Percentiles rank a stretch among this genome's conserved stretches.
Evolutionary conservation across 352 stramenopile species (phyloP).

Genomic region (Phytopythium ostracodes): DNA sequence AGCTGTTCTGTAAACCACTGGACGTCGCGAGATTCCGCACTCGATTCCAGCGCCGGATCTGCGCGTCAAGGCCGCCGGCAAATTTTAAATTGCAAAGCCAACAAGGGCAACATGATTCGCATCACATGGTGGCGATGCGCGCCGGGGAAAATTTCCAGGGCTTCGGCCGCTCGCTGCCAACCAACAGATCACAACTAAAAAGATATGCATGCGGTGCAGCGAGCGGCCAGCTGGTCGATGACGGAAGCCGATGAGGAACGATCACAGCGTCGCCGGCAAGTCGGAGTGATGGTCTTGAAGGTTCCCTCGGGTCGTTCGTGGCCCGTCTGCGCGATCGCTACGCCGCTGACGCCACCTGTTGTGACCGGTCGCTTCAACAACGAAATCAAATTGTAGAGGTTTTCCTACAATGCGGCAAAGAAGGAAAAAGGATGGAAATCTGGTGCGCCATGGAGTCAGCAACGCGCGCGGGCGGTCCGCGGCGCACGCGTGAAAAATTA

Average conservation of each 20-base stretch:
- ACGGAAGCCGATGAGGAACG: too few species aligned
- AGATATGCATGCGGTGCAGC: neutral
- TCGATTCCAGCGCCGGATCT: slow-evolving; percentile 1
- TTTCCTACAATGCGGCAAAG: neutral
- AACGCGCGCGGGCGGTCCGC: neutral
- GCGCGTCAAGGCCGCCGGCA: neutral
- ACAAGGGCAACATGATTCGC: neutral
- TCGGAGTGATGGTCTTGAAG: slow-evolving; percentile 4
- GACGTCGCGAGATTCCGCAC: slow-evolving; percentile 2
- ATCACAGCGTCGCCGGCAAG: neutral
- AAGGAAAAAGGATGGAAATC: slow-evolving; percentile 7
- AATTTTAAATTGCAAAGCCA: neutral
- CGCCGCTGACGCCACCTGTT: slow-evolving; percentile 3
- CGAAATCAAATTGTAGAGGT: slow-evolving; percentile 5
- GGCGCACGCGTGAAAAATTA: neutral
- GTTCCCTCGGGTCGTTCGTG: neutral
- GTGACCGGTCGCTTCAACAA: slow-evolving; percentile 8
- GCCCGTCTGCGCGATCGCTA: neutral
- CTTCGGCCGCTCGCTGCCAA: neutral
- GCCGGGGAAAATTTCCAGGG: neutral
- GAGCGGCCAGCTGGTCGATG: neutral
- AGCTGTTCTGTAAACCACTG: neutral
- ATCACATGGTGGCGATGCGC: neutral
- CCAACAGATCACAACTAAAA: neutral
- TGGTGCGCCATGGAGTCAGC: slow-evolving; percentile 5